Base-by-base conservation (phyloP, 768 basidiomycete genomes). In the Kwoniella pini region DNA sequence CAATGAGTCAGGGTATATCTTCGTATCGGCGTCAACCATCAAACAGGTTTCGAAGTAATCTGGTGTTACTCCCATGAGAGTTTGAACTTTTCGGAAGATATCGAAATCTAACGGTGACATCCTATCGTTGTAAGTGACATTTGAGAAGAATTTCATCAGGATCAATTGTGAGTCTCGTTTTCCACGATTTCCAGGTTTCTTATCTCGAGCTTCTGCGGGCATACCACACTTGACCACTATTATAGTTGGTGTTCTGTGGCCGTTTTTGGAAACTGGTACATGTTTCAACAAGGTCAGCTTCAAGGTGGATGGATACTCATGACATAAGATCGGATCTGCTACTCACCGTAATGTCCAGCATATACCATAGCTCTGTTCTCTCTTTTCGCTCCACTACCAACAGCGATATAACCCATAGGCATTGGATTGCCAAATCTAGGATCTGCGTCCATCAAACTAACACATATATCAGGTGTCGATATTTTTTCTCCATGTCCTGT, bases 11-110 rank as follows among this genome's bases (percentile, higher is more conserved):
- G 91, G 90, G 76, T 89, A 91, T 28, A 96, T 90, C 74, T 91
- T 94, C 7, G 96, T 99, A 78, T 99, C 96, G 57, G 96, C 96
- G 79, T 99, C 96, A 66, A 99, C 96, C 96, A 99, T 98, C 61
- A 99, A 80, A 73, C 88, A 88, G 50, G 94, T 90, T 81, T 99
- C 96, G 72, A 98, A 98, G 79, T 91, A 97, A 77, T 99, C 96
- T 1, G 96, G 94, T 1, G 96, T 98, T 9, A 98, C 91, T n/a
- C 96, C 95, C 90, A 96, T 97, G 31, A 99, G 84, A 28, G 88
- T 83, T 70, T 98, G 93, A 2, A 92, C 86, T 82, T 98, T 98
- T 53, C 96, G 86, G 83, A 99, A 99, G 33, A 99, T 82, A 80
- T 99, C 96, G 75, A 91, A 99, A 77, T 99, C 96, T 70, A 99